These are phyloP conservation scores for Lyophyllum decastes DNA, from an alignment of 768 basidiomycete genomes.

Conservation along the genomic window DNA sequence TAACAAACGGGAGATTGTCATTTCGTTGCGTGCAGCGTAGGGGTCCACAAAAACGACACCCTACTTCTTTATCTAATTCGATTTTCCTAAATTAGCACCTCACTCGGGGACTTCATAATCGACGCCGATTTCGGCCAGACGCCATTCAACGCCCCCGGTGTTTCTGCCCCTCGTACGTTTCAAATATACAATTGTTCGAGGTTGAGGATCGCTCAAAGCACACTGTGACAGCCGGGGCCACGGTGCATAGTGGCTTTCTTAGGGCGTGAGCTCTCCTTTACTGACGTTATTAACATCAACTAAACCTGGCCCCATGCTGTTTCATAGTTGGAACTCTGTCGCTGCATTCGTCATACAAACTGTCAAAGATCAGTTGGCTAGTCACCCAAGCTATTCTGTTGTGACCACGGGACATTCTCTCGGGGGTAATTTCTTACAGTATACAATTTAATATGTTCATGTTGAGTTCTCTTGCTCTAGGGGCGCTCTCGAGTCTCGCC, in stretches of 20 bases:
- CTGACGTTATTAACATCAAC: no score
- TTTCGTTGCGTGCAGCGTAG: conserved; percentile 42
- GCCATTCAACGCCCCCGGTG: conserved; percentile 25
- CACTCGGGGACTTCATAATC: conserved; percentile 19
- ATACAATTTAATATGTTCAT: background rate
- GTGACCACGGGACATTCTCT: conserved; percentile 26
- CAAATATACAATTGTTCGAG: no score
- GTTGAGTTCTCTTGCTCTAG: background rate
- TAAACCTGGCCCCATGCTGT: no score
- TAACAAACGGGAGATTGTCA: conserved; percentile 37
- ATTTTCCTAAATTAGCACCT: no score
- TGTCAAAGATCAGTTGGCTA: conserved; percentile 29
- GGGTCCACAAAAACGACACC: conserved; percentile 6
- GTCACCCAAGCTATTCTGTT: conserved; percentile 33
- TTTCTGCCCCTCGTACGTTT: conserved; percentile 22
- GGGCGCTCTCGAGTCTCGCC: conserved; percentile 37
- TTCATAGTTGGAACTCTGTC: conserved; percentile 36
- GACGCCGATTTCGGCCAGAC: conserved; percentile 21
- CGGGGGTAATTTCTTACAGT: background rate
- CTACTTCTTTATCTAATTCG: background rate
- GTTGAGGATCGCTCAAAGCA: no score
- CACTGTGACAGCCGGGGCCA: conserved; percentile 15
- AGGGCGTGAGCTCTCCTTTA: conserved; percentile 27
- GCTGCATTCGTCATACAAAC: conserved; percentile 26
- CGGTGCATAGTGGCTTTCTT: conserved; percentile 42